Percentiles rank a stretch among this genome's conserved stretches.
Evolutionary conservation across 164 flowering plant species (phyloP).

Genomic region (Magnolia officinalis): DNA sequence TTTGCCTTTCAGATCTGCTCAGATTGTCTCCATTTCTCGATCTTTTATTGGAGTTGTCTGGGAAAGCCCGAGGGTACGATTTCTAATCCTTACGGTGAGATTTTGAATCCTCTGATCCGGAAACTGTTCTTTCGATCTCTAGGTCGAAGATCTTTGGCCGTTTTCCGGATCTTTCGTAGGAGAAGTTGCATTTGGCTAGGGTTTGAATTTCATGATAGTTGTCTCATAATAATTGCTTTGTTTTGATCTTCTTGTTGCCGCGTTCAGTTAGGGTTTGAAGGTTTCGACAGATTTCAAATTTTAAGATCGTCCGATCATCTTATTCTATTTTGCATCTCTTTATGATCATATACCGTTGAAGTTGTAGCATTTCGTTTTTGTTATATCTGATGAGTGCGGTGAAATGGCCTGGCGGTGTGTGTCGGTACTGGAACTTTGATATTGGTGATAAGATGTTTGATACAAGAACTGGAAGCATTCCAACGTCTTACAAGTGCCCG

Average conservation of each 20-base stretch:
- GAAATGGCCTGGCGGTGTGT: too few relatives aligned
- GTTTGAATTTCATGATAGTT: not conserved
- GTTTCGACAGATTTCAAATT: too few relatives aligned
- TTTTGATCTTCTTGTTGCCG: not conserved
- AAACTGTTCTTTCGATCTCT: not conserved
- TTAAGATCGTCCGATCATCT: too few relatives aligned
- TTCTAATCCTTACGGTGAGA: not conserved
- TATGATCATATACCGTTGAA: not conserved
- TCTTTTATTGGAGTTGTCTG: not conserved
- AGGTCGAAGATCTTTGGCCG: not conserved
- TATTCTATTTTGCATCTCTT: not conserved
- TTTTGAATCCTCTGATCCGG: not conserved
- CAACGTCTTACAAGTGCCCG: not conserved
- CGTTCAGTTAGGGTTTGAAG: not conserved
- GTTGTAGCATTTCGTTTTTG: not conserved
- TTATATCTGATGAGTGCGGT: not conserved
- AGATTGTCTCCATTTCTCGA: not conserved
- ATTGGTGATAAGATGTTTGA: not conserved
- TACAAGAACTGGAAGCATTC: not conserved
- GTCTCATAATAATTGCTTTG: not conserved
- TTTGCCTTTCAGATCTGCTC: not conserved
- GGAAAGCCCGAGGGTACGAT: not conserved
- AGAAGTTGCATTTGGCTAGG: not conserved
- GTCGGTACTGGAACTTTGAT: not conserved
- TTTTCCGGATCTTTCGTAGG: not conserved